A percentile compares a stretch with the other conserved stretches of the same genome.
phyloP scores from a whole-genome alignment of 768 basidiomycete species.

The Tricholoma flavovirens region DNA sequence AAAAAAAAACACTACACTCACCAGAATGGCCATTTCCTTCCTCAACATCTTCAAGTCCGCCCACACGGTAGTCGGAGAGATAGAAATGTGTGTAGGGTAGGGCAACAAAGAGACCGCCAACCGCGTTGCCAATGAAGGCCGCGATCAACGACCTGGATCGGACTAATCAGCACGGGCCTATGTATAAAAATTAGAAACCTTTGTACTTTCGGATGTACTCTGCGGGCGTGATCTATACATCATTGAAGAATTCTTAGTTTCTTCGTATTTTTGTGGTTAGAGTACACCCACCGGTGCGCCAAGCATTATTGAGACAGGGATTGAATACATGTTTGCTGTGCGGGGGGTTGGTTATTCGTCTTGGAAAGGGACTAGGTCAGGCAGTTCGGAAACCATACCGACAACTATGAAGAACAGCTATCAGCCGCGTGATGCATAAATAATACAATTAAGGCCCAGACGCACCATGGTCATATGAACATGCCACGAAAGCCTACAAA shows the following conservation, averaged over 20 bases:
- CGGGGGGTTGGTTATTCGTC: neutral
- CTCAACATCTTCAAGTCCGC: constrained; percentile 36
- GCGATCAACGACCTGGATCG: constrained; percentile 53
- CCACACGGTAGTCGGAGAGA: constrained; percentile 43
- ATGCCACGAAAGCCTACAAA: constrained; percentile 60
- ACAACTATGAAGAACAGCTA: neutral
- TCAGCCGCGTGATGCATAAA: neutral
- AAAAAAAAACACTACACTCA: neutral
- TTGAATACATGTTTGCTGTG: constrained; percentile 64
- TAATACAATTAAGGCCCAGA: neutral
- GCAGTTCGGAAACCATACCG: neutral
- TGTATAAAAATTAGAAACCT: too few species aligned
- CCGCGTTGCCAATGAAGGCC: constrained; percentile 57
- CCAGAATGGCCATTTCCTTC: constrained; percentile 11
- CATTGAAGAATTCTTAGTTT: neutral
- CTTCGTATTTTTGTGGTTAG: neutral
- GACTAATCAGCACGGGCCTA: neutral
- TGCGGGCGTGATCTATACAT: neutral
- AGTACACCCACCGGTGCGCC: constrained; percentile 46
- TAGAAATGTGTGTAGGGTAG: constrained; percentile 63
- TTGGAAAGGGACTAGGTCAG: neutral
- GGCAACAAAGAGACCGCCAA: constrained; percentile 60
- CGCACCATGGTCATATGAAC: constrained; percentile 61
- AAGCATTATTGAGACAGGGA: constrained; percentile 67
- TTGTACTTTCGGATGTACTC: constrained; percentile 2